Percentiles rank a stretch among this genome's conserved stretches.
These are phyloP conservation scores for Hordeum marinum DNA, from an alignment of 176 grass and related monocot genomes.

Conservation along the genomic window DNA sequence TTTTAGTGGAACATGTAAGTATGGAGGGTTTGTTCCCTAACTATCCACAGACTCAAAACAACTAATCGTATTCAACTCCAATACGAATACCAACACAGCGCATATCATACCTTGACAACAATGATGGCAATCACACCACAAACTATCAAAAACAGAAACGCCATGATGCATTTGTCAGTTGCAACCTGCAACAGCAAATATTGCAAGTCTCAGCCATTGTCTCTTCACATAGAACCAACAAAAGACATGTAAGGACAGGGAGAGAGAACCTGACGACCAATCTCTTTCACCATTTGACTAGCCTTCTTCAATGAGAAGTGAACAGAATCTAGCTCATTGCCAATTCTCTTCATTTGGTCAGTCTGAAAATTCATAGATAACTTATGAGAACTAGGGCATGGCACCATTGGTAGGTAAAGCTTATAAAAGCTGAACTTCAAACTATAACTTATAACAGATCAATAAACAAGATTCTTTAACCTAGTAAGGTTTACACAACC, in stretches of 20 bases:
- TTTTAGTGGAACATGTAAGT: background rate
- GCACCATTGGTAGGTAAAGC: background rate
- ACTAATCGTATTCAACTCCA: background rate
- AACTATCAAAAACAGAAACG: constrained; percentile 75
- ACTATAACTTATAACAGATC: background rate
- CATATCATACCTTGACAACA: constrained; percentile 86
- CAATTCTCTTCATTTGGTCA: constrained; percentile 60
- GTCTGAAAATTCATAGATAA: constrained; percentile 32
- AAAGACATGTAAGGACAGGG: background rate
- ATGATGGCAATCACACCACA: constrained; percentile 89
- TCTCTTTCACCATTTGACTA: constrained; percentile 63
- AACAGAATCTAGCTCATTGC: constrained; percentile 57
- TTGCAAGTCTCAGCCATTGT: background rate
- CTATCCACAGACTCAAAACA: background rate
- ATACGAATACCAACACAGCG: background rate
- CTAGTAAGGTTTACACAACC: background rate
- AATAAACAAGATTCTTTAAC: background rate
- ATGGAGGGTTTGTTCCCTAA: background rate
- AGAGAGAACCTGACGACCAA: constrained; percentile 54
- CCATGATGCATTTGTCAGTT: constrained; percentile 99
- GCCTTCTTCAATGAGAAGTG: constrained; percentile 70
- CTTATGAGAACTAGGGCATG: background rate
- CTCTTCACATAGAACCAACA: background rate
- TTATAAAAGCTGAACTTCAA: background rate
- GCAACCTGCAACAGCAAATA: constrained; percentile 64